Evolutionary conservation across 805 yeast species (phyloP), one percentile per base, ranked within the genome.

Genomic region (Yamadazyma scolyti): DNA sequence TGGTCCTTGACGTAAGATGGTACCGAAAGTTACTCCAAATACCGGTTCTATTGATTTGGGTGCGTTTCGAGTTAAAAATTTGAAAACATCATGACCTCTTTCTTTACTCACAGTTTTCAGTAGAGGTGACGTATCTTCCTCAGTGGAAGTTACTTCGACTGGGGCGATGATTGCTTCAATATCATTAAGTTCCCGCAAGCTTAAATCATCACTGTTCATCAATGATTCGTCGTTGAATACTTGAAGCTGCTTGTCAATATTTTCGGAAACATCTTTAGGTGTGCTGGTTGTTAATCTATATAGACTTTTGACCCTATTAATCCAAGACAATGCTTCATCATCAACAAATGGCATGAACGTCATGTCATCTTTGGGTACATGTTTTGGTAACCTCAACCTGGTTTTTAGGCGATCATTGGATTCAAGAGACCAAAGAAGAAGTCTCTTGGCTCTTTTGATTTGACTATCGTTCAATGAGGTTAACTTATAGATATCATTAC

Each of bases 1-100:
- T 47, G 31, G 25, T 16, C 41, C 43, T 31, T 57, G 53, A 25
- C 61, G 56, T 10, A 67, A 42, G 9, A 68, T 46, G 19, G 56
- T 53, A n/a, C 74, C 74, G 15, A 67, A 50, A 2, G 70, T 56
- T 6, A 56, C 49, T 0, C 68, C 56, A 30, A 65, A 52, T 4
- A 58, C 44, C 1, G 65, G 60, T 6, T 31, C 35, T 24, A 52
- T 54, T n/a, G 16, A 12, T 16, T 31, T 11, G 11, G 23, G n/a
- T 4, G 19, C 9, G n/a, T 20, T 32, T 2, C 9, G 9, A 4
- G 44, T 39, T 16, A 64, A 37, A 20, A 50, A 35, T 3, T 32
- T 6, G 39, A 54, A 58, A 10, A 65, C 37, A 5, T 31, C 30
- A 12, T 52, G 48, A 14, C 48, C 41, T 23, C 48, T 42, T 2